phyloP scores from a whole-genome alignment of 169 alveolate species.

The Cryptosporidium sp. region DNA sequence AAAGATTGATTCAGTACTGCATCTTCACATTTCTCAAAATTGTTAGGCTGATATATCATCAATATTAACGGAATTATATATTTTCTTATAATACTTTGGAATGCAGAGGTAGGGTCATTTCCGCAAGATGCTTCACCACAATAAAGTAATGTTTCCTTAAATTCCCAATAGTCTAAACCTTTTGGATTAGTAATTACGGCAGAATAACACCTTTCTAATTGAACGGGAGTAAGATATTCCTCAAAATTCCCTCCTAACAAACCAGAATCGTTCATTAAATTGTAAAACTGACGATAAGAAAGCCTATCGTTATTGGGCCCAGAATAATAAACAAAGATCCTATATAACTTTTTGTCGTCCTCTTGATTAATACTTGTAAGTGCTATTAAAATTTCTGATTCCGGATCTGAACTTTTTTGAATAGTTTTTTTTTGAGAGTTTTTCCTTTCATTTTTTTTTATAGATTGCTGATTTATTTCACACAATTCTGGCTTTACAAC shows the following conservation, averaged over 20 bases:
- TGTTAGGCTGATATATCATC: conserved; percentile 65
- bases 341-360: conserved; percentile 61
- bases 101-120: conserved; percentile 25
- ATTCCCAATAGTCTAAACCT: conserved; percentile 74
- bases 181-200: conserved; percentile 60
- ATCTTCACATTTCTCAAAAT: conserved; percentile 72
- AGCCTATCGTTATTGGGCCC: conserved; percentile 60
- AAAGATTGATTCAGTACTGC: neutral
- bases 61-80: conserved; percentile 60
- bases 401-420: conserved; percentile 1
- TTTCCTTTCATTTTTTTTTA: neutral
- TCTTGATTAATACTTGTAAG: conserved; percentile 48
- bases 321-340: conserved; percentile 55
- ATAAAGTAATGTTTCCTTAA: conserved; percentile 62
- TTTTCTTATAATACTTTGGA: conserved; percentile 60
- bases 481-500: neutral
- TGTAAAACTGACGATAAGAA: conserved; percentile 73
- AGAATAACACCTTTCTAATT: conserved; percentile 65
- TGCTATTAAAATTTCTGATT: conserved; percentile 36
- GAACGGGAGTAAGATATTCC: conserved; percentile 53
- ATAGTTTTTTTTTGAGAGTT: conserved; percentile 2
- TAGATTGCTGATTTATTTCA: neutral
- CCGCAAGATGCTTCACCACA: conserved; percentile 73
- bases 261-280: conserved; percentile 71
- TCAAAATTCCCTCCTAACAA: conserved; percentile 66